Evolutionary conservation across 495 filamentous ascomycete genomes (phyloP), one percentile per base, ranked within the genome.

Genomic region (Penicillium arizonense): DNA sequence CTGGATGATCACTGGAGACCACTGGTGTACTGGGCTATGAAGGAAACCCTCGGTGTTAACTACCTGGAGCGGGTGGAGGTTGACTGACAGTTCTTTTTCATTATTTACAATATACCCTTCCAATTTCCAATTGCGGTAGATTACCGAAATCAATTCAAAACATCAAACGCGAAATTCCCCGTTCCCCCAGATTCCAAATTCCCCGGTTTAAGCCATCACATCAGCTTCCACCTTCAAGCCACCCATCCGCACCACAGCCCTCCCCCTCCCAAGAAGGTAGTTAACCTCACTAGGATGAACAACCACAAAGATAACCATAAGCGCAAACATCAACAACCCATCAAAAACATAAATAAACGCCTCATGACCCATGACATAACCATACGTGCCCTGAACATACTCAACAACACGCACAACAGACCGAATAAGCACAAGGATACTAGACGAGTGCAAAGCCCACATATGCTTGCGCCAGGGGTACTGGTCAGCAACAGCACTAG

Each of bases 291-390:
- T 63, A 14, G 68, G 62, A 41, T 72, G 62, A 37, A 62, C 41
- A 3, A 68, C 50, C 41, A 72, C 72, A 57, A 86, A 83, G 13
- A 82, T 55, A 0, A 77, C 62, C 68, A 82, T 76, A 21, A 80
- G 77, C 2, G 60, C 11, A 16, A 79, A 60, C 84, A 88, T 87
- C 44, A 83, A 59, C 33, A 75, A 42, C 23, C 73, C 68, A 61
- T 88, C 86, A 52, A 87, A 87, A 10, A 85, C 58, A 65, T 86
- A 88, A 47, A 87, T 62, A 52, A 78, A 80, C 56, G 73, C 75
- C 67, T 88, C 85, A 38, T 80, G 75, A n/a, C 50, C 58, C 53
- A 87, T 55, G 23, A 81, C 37, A 38, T 63, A 74, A 3, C 84
- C 82, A 11, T 72, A 67, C 16, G 74, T 59, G 0, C 85, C 85